Base-by-base conservation (phyloP, 1,284 basidiomycete genomes). In the Papiliotrema nemorosa region DNA sequence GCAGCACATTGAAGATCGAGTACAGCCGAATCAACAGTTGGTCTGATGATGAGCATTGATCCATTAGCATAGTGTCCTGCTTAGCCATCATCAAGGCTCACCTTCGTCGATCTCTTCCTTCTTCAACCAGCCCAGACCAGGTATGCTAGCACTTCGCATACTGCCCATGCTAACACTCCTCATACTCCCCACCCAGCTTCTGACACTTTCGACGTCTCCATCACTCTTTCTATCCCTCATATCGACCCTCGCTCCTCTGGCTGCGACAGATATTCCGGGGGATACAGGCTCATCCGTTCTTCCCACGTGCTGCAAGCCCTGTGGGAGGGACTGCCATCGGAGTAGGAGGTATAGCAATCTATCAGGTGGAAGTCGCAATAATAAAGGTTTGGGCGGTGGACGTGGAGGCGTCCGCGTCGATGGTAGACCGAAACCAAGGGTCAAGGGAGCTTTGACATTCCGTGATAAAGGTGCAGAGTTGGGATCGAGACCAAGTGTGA, bases 181-280 rank as follows among this genome's bases (percentile, higher is more conserved):
- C 52, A 75, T 68, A 55, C 68, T 72, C 9, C 73, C 73, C 2
- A 73, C 73, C 73, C 73, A 75, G 39, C 64, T 68, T 18, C 66
- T 58, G 9, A 75, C 70, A 48, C 69, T 72, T 45, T 58, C 55
- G 3, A 74, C 70, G 56, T 74, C 73, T 0, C 72, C 73, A 42
- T 74, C 70, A 10, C 39, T 47, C 36, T 47, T 40, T 13, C 44
- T 42, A 22, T 49, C 45, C 20, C 45, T 25, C 16, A 50, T 47
- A 39, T 57, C 52, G 16, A 52, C 49, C 36, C 54, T 51, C 16
- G 59, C 56, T 16, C 69, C 69, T 27, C 67, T 49, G 7, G 69
- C 63, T 14, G 60, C 53, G 1, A 70, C 52, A 1, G 56, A 49
- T 0, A 74, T 61, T 1, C 68, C 70, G 2, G 60, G 59, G 7